Evolutionary conservation across 352 stramenopile genomes (phyloP), one percentile per base, ranked within the genome.

Genomic region (Blastocystis sp.): DNA sequence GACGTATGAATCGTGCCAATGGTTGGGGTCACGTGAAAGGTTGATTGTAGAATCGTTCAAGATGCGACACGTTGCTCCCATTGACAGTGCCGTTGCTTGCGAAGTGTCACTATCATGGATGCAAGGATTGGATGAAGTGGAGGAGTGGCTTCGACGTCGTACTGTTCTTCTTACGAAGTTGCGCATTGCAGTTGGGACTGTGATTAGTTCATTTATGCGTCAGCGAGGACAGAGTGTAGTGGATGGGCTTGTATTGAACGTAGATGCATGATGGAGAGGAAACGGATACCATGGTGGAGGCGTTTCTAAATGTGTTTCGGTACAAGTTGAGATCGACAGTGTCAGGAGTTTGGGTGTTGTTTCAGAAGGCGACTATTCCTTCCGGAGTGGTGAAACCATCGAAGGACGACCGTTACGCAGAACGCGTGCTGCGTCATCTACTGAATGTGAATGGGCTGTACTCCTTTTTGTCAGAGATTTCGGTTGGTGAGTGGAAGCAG

Each of bases 61-160:
- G 0, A 9, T 18, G 16, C 42, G 69, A 1, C 69, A 81, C 36
- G 6, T 81, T 0, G 29, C 3, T 16, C 21, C 46, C 6, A 0
- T 1, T 18, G 69, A 64, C 11, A 9, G n/a, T 24, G 44, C 38
- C 3, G 21, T 67, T 36, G n/a, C 34, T 24, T 18, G n/a, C 38
- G 69, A 81, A 4, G 21, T 81, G 21, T 81, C 69, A 3, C 48
- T 81, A 4, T 81, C 69, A 8, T 81, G 69, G 69, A 81, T 81
- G 46, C 36, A 40, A 1, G 69, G 69, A n/a, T 40, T 81, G 44
- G 69, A 81, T 51, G 69, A 81, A 21, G 69, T 81, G 11, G 69
- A 81, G 53, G 69, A 81, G n/a, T 61, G 49, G 46, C 69, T 81
- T 44, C 69, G 69, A n/a, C 40, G 63, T 14, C 42, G 69, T 8